Percentiles rank a stretch among this genome's conserved stretches.
Conservation (phyloP, 2,329 filamentous ascomycete genomes). For the Fusarium pseudocircinatum region DNA sequence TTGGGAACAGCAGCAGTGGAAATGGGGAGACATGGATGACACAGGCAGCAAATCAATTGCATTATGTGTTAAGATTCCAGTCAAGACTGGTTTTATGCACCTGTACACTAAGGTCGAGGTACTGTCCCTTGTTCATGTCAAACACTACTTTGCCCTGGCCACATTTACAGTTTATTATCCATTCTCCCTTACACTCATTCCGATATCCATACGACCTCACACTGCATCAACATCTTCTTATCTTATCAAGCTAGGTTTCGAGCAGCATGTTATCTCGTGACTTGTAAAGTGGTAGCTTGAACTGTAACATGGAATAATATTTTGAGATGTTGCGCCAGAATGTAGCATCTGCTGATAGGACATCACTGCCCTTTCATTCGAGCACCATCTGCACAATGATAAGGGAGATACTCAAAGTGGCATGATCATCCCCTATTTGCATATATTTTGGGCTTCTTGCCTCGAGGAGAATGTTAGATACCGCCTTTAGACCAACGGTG, state of each 20-base stretch:
- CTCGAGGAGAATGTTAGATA: accelerated
- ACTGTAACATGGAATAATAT: background rate
- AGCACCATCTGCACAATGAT: no score
- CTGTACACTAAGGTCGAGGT: accelerated
- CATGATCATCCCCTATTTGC: no score
- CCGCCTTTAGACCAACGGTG: no score
- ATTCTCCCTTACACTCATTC: background rate
- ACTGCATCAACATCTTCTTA: background rate
- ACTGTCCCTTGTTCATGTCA: no score
- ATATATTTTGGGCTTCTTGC: no score
- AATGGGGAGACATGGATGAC: background rate
- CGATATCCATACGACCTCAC: no score
- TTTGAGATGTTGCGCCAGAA: no score
- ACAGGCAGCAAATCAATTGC: no score
- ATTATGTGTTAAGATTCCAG: background rate
- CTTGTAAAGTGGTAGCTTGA: no score
- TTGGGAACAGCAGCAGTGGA: background rate
- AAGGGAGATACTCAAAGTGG: no score
- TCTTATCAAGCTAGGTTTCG: background rate
- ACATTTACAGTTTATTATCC: background rate
- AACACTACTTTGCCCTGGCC: background rate
- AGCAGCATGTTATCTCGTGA: accelerated
- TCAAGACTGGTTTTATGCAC: accelerated
- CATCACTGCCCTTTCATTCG: no score
- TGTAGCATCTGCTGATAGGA: no score